phyloP scores from a whole-genome alignment of 345 rosid genomes.

The Microcos paniculata region DNA sequence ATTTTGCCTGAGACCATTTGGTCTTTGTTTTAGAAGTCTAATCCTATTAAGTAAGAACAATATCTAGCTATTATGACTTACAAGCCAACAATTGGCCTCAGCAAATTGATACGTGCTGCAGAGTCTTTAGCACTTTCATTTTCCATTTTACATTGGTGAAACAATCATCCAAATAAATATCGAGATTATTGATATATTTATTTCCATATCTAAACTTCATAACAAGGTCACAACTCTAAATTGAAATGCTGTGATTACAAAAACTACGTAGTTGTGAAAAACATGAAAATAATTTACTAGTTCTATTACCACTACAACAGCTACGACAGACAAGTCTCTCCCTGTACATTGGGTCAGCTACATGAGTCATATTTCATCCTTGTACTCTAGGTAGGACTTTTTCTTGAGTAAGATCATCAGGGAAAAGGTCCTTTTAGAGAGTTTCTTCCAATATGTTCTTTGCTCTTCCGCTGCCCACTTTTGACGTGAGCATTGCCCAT shows the following conservation, averaged over 20 bases:
- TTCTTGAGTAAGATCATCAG: not conserved
- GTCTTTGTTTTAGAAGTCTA: not conserved
- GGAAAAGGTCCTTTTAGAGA: not conserved
- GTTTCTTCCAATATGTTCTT: not conserved
- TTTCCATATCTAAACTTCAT: not conserved
- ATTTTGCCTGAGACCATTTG: conserved; percentile 2
- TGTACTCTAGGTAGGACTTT: not conserved
- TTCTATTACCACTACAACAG: not conserved
- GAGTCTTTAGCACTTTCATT: not conserved
- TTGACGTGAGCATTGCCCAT: not conserved
- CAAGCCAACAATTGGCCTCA: not conserved
- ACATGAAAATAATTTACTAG: not conserved
- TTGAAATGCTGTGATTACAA: not conserved
- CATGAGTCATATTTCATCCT: not conserved
- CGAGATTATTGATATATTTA: not conserved
- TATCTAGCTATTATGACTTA: not conserved
- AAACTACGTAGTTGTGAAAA: not conserved
- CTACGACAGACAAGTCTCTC: not conserved
- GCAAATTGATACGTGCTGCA: not conserved
- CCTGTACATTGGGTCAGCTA: not conserved
- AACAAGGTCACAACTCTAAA: not conserved
- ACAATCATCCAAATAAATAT: not conserved
- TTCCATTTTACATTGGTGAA: not conserved
- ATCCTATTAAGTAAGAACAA: not conserved
- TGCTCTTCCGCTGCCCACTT: not conserved